Evolutionary conservation across 352 stramenopile genomes (phyloP).

Genomic region (Blastocystis sp.): DNA sequence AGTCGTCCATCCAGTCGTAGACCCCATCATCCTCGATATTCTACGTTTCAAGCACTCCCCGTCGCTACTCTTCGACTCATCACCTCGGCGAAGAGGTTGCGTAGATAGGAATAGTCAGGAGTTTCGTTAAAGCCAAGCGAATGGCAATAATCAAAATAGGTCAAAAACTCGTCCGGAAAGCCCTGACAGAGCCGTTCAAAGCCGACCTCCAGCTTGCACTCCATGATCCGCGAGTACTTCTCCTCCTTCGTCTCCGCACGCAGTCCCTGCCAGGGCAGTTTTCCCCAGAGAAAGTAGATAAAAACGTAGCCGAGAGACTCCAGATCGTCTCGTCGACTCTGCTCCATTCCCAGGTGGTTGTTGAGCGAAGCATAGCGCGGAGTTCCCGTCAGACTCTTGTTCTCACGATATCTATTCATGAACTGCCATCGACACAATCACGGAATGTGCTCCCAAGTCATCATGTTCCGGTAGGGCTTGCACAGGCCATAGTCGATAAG

Average conservation of each 20-base stretch:
- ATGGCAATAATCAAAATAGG: conserved; percentile 76
- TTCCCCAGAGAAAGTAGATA: conserved; percentile 86
- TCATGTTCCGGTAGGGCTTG: conserved; percentile 84
- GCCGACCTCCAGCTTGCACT: conserved; percentile 77
- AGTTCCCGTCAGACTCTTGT: conserved; percentile 86
- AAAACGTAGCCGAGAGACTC: conserved; percentile 85
- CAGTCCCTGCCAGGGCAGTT: conserved; percentile 84
- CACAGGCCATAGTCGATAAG: conserved; percentile 88
- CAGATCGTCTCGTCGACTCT: conserved; percentile 82
- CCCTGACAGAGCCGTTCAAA: conserved; percentile 67
- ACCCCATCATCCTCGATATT: conserved; percentile 34
- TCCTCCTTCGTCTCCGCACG: conserved; percentile 90
- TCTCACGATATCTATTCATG: conserved; percentile 80
- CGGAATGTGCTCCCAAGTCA: conserved; percentile 84
- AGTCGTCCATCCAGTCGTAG: conserved; percentile 55
- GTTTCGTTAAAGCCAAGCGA: conserved; percentile 86
- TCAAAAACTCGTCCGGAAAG: conserved; percentile 67
- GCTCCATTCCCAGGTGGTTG: conserved; percentile 87
- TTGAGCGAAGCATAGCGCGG: conserved; percentile 85
- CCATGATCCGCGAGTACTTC: conserved; percentile 89
- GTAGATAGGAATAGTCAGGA: conserved; percentile 85
- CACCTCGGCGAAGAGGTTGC: conserved; percentile 71
- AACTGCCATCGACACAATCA: conserved; percentile 10
- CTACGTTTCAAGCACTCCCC: not conserved
- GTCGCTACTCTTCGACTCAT: not conserved